phyloP scores from a whole-genome alignment of 768 basidiomycete genomes.

The Multifurca ochricompacta region DNA sequence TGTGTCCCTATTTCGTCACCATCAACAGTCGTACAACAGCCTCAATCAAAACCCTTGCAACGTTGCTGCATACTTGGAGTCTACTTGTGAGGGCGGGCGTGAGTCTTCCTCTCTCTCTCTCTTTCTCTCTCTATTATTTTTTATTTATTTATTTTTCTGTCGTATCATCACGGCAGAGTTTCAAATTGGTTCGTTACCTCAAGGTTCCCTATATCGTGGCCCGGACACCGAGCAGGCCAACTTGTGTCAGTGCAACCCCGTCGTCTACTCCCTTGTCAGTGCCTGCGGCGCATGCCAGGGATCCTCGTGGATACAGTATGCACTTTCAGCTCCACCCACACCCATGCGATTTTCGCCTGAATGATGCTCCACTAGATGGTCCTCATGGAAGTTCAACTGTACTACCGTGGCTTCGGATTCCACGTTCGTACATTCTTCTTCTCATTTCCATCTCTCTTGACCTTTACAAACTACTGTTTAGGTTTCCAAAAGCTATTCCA shows the following conservation, averaged over 20 bases:
- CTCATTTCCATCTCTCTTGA: background rate
- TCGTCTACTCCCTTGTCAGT: slow-evolving; percentile 6
- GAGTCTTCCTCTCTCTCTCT: background rate
- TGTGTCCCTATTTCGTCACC: background rate
- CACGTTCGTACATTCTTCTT: background rate
- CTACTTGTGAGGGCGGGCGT: background rate
- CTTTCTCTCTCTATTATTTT: background rate
- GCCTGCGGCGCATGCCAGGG: background rate
- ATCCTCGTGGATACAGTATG: background rate
- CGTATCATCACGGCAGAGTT: background rate
- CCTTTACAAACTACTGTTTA: background rate
- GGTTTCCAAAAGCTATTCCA: background rate
- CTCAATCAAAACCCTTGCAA: slow-evolving; percentile 6
- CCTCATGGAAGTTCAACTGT: background rate
- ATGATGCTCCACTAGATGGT: background rate
- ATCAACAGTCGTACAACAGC: background rate
- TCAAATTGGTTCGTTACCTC: background rate
- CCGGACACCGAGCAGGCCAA: background rate
- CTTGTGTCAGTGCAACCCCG: background rate
- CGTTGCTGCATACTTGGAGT: background rate
- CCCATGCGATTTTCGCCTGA: background rate
- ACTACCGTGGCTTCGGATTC: background rate
- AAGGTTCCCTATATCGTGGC: background rate
- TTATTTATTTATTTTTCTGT: background rate
- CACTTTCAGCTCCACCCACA: background rate